Evolutionary conservation across 2,329 filamentous ascomycete species (phyloP), one percentile per base, ranked within the genome.

Genomic region (Colletotrichum somersetense): DNA sequence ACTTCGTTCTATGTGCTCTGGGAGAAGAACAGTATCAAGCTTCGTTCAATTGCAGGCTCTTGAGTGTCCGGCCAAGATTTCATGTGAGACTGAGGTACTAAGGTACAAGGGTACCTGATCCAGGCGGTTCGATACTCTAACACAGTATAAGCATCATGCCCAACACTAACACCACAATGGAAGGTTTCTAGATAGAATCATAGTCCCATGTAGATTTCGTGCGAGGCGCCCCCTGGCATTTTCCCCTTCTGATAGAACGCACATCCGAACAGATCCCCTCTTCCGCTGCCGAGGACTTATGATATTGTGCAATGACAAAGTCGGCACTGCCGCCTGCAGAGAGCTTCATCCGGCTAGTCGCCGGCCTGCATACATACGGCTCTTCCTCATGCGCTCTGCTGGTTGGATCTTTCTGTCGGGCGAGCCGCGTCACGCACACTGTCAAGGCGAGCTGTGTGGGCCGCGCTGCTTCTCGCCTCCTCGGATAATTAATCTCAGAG

Each of bases 141-240:
- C 35, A 35, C 35, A 35, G 35, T 35, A 35, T 35, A 8, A 35
- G 35, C 35, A 35, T 35, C 35, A 10, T 10, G 35, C 35, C 35
- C 35, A 10, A 35, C 10, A 35, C 35, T 10, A 35, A 35, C 10
- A 35, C 35, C 12, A 42, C 6, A 40, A 40, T 12, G 10, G 38
- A 40, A 40, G 11, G 38, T 40, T 40, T 40, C 38, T 40, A 40
- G 38, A 40, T 40, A 40, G 11, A 40, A 40, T 11, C 38, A 40
- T 11, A 11, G 38, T 11, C 3, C 38, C 38, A 40, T 40, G 38
- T 52, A 48, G 66, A 68, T 26, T 48, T 16, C 38, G 44, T 59
- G n/a, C 52, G 59, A 53, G 66, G 56, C 66, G 52, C 35, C 38
- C 50, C 33, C 46, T 61, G 48, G 55, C 35, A 57, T 57, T 65